Base-by-base conservation (phyloP, 228 moss, liverwort and hornwort species). In the Sphagnum fallax region DNA sequence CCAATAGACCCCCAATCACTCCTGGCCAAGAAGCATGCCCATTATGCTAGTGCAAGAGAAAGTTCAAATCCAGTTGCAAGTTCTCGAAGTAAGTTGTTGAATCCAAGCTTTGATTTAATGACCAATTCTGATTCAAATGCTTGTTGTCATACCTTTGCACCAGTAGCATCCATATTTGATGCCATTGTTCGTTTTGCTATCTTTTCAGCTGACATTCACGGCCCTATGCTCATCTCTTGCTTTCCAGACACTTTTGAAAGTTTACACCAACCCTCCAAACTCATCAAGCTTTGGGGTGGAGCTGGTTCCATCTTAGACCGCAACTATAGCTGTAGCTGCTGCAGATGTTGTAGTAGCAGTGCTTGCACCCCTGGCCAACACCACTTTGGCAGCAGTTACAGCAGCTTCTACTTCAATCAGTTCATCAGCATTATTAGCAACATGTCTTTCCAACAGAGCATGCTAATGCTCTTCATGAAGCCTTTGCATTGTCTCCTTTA, bases 381-480 rank as follows among this genome's bases (percentile, higher is more conserved):
- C 92, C 49, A 80, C 80, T 75, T 86, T 98, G 5, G 92, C 94
- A 69, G 89, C 94, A 69, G 51, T 86, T 32, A 94, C 85, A 58
- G 92, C 92, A 65, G 79, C 86, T 78, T 98, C 92, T 47, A 94
- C 84, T 83, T 88, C 98, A 71, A 83, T 79, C 84, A 92, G 65
- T 75, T 92, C 98, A 67, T 98, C 98, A 60, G 83, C 84, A 83
- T 88, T 82, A 53, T 98, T 94, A 55, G 90, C 98, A 68, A 75
- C 66, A 61, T 94, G 90, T 69, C 98, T 84, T 64, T 98, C 98
- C 50, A 84, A 75, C 53, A 94, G 66, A 8, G 98, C 98, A 86
- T 89, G 98, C 90, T n/a, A n/a, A 71, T 94, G 92, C 77, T 98
- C 93, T 80, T 98, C 98, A 69, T 94, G 94, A 64, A 94, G 84